Percentiles rank a stretch among this genome's conserved stretches.
Conservation (phyloP, 2,329 filamentous ascomycete species). For the Escovopsis weberi region DNA sequence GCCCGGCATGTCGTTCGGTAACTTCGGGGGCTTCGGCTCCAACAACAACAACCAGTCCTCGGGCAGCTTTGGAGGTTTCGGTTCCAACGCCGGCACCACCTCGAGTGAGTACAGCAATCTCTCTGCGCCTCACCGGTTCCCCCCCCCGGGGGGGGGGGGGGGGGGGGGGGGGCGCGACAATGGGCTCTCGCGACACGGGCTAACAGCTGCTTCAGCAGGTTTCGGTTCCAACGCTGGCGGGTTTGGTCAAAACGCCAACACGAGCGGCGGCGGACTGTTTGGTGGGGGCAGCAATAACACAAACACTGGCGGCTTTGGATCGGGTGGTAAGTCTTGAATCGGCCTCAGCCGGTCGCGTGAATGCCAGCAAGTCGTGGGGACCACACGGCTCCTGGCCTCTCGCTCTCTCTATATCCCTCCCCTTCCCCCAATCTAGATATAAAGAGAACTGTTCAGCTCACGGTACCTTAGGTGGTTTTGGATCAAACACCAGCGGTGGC, state of each 20-base stretch:
- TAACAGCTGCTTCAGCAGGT: slow-evolving; percentile 14
- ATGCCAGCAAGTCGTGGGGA: slow-evolving; percentile 6
- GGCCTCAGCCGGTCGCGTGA: slow-evolving; percentile 1
- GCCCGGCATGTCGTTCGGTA: slow-evolving; percentile 38
- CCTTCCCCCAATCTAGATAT: background rate
- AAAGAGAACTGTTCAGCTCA: background rate
- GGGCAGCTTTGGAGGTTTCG: slow-evolving; percentile 44
- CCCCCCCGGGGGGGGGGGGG: too few species aligned
- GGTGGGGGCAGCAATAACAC: slow-evolving; percentile 21
- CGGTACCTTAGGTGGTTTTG: slow-evolving; percentile 21
- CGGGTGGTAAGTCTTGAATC: slow-evolving; percentile 16
- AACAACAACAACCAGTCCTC: slow-evolving; percentile 27
- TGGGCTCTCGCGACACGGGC: slow-evolving; percentile 2
- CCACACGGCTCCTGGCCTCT: background rate
- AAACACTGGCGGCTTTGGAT: slow-evolving; percentile 20
- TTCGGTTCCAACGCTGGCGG: slow-evolving; percentile 19
- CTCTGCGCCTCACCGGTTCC: slow-evolving; percentile 7
- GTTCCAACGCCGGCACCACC: slow-evolving; percentile 25
- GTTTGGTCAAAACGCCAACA: slow-evolving; percentile 27
- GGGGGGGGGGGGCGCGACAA: background rate
- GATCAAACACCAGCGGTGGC: slow-evolving; percentile 20
- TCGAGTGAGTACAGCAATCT: slow-evolving; percentile 37
- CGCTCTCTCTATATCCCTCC: too few species aligned
- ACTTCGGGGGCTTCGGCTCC: slow-evolving; percentile 43
- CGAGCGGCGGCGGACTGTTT: slow-evolving; percentile 26